Conservation (phyloP, 306 rosid species). For the Acacia melanoxylon region DNA sequence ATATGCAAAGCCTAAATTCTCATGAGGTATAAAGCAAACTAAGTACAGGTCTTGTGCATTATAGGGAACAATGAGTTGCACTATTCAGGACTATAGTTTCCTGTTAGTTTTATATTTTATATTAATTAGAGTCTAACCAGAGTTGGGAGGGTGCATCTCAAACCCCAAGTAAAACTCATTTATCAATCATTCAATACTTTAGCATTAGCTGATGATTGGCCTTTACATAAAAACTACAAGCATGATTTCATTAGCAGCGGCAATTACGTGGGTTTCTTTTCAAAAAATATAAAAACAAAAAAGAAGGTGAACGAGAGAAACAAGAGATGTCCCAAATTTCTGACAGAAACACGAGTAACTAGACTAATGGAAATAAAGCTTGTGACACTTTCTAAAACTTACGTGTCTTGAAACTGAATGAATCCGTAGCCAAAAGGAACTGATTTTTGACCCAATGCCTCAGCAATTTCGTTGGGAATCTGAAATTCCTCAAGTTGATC, state of each 20-base stretch:
- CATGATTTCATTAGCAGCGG: not conserved
- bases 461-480: conserved; percentile 66
- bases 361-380: conserved; percentile 9
- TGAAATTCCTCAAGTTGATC: conserved; percentile 78
- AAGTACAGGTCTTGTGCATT: not conserved
- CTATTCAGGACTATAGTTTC: not conserved
- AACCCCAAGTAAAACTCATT: not conserved
- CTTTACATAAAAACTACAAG: conserved; percentile 3
- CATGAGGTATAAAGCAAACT: not conserved
- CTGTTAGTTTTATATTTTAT: not conserved
- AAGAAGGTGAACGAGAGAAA: not conserved
- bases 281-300: not conserved
- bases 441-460: conserved; percentile 62
- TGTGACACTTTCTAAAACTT: conserved; percentile 41
- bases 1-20: not conserved
- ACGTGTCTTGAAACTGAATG: conserved; percentile 88
- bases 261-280: not conserved
- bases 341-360: not conserved
- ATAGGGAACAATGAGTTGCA: not conserved
- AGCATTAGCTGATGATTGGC: conserved; percentile 1
- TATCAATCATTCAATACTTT: not conserved
- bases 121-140: not conserved
- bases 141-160: not conserved
- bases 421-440: conserved; percentile 94
- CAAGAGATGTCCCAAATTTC: not conserved